These are phyloP conservation scores for Corniculantispora saksenae DNA, from an alignment of 2,329 filamentous ascomycete species.

Conservation along the genomic window DNA sequence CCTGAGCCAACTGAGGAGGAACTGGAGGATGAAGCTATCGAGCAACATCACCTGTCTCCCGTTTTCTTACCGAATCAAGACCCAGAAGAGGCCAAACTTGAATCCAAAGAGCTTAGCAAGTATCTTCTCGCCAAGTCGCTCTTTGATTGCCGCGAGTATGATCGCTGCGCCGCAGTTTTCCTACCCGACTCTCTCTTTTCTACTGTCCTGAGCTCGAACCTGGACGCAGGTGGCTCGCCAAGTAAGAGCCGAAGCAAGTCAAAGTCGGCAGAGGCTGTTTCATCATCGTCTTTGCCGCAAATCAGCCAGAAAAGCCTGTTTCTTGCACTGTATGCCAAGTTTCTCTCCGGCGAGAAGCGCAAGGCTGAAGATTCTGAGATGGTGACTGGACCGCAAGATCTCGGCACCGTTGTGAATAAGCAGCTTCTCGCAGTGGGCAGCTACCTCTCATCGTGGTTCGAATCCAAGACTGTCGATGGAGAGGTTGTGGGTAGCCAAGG, in stretches of 20 bases:
- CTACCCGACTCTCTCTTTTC: constrained; percentile 78
- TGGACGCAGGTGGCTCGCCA: constrained; percentile 46
- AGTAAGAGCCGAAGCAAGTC: constrained; percentile 61
- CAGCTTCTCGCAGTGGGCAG: constrained; percentile 76
- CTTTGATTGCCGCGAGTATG: constrained; percentile 93
- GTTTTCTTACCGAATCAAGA: constrained; percentile 62
- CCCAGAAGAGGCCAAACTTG: constrained; percentile 71
- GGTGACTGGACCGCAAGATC: constrained; percentile 90
- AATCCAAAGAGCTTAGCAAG: constrained; percentile 76
- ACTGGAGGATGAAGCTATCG: constrained; percentile 36
- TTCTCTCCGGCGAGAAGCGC: constrained; percentile 90
- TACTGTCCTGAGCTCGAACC: constrained; percentile 57
- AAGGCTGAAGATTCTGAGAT: constrained; percentile 97
- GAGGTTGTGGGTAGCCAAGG: constrained; percentile 70
- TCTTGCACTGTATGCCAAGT: constrained; percentile 87
- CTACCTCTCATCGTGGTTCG: constrained; percentile 80
- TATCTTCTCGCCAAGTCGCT: constrained; percentile 91
- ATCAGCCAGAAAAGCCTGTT: constrained; percentile 93
- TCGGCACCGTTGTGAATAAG: constrained; percentile 80
- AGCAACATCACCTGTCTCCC: constrained; percentile 43
- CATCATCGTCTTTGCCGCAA: constrained; percentile 44
- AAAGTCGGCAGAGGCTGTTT: constrained; percentile 24
- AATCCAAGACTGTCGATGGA: constrained; percentile 59
- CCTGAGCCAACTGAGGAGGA: constrained; percentile 62
- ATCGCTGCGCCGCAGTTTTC: constrained; percentile 88